Conservation (phyloP, 495 filamentous ascomycete species). For the Xylaria curta region DNA sequence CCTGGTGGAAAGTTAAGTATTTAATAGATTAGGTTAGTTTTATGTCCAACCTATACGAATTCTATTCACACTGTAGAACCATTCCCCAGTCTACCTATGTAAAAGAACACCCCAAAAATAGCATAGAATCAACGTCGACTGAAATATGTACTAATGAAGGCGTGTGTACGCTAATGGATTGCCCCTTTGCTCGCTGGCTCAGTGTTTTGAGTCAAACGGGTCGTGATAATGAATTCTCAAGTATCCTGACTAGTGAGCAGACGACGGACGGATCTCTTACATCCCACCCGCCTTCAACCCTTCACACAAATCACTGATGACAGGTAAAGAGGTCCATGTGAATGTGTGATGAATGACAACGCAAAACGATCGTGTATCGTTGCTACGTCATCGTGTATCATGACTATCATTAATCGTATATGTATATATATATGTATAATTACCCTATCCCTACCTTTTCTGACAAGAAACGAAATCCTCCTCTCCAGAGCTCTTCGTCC, state of each 20-base stretch:
- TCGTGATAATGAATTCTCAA: too few relatives aligned
- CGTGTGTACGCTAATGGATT: neutral
- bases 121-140: too few relatives aligned
- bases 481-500: slow-evolving; percentile 17
- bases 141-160: too few relatives aligned
- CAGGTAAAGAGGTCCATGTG: too few relatives aligned
- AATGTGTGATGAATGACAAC: slow-evolving; percentile 29
- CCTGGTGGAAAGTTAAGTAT: too few relatives aligned
- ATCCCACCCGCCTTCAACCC: neutral
- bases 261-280: too few relatives aligned
- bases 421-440: neutral
- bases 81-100: too few relatives aligned
- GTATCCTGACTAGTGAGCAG: neutral
- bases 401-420: slow-evolving; percentile 37
- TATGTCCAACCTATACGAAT: too few relatives aligned
- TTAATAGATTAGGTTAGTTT: too few relatives aligned
- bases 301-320: neutral
- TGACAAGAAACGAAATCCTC: neutral
- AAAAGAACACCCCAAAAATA: too few relatives aligned
- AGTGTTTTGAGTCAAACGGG: neutral
- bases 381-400: slow-evolving; percentile 41
- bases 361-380: slow-evolving; percentile 39
- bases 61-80: too few relatives aligned
- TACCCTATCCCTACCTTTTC: neutral
- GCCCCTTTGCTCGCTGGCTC: neutral